Evolutionary conservation across 2,329 filamentous ascomycete genomes (phyloP).

Genomic region (Beauveria scarabaeidicola): DNA sequence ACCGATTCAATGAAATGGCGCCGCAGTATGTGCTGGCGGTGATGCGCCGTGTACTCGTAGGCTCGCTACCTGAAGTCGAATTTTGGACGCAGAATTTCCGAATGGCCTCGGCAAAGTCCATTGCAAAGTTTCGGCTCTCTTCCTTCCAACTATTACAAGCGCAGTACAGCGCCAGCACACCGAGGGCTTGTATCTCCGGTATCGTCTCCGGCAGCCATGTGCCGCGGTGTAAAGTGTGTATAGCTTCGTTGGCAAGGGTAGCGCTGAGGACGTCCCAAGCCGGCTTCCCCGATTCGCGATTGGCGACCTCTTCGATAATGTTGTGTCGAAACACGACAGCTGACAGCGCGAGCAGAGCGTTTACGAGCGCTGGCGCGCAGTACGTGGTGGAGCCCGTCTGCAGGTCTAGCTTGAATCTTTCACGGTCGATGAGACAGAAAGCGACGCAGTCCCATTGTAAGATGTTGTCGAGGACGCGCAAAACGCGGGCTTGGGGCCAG

Average conservation of each 20-base stretch:
- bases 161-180: not conserved
- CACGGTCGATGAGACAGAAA: not conserved
- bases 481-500: not conserved
- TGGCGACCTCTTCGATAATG: not conserved
- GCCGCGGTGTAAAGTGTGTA: not conserved
- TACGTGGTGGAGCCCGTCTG: not conserved
- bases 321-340: not conserved
- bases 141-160: not conserved
- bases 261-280: not conserved
- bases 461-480: not conserved
- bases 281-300: not conserved
- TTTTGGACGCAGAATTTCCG: not conserved
- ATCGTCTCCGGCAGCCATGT: not conserved
- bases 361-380: not conserved
- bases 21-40: constrained; percentile 1
- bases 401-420: not conserved
- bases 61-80: no score
- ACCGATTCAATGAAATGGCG: constrained; percentile 3
- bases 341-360: not conserved
- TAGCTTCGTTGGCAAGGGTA: not conserved
- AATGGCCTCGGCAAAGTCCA: not conserved
- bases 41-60: not conserved
- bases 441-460: constrained; percentile 5
- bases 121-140: not conserved
- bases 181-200: not conserved